Percentiles rank a stretch among this genome's conserved stretches.
These are phyloP conservation scores for Tremella mesenterica DNA, from an alignment of 768 basidiomycete genomes.

Conservation along the genomic window DNA sequence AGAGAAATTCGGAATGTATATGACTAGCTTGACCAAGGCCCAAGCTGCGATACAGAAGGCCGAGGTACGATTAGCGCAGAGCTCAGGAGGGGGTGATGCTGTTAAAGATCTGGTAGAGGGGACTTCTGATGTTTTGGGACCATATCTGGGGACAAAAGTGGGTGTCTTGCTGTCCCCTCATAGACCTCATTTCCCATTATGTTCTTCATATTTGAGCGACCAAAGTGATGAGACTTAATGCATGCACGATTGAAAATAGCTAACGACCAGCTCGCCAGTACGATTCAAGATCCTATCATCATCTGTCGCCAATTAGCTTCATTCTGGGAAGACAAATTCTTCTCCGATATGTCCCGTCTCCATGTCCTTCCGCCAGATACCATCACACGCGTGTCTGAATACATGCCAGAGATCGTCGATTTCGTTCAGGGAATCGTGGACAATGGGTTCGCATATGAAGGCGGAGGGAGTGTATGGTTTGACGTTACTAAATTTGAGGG, in stretches of 20 bases:
- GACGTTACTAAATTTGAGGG: slow-evolving; percentile 75
- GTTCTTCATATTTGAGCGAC: too few species aligned
- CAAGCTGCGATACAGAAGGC: slow-evolving; percentile 55
- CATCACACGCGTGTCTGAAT: slow-evolving; percentile 91
- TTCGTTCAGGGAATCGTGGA: slow-evolving; percentile 77
- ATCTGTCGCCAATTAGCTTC: slow-evolving; percentile 73
- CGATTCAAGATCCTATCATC: slow-evolving; percentile 68
- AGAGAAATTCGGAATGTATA: slow-evolving; percentile 88
- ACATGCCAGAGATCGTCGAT: slow-evolving; percentile 83
- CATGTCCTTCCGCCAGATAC: slow-evolving; percentile 79
- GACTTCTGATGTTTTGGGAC: slow-evolving; percentile 66
- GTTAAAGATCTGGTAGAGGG: slow-evolving; percentile 54
- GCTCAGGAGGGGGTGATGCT: slow-evolving; percentile 34
- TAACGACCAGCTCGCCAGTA: slow-evolving; percentile 57
- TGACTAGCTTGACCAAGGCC: slow-evolving; percentile 59
- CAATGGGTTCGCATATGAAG: slow-evolving; percentile 74
- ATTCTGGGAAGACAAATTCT: slow-evolving; percentile 83
- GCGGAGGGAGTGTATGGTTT: slow-evolving; percentile 83
- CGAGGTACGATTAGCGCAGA: slow-evolving; percentile 47
- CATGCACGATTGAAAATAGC: not conserved
- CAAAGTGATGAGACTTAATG: too few species aligned
- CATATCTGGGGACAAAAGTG: slow-evolving; percentile 31
- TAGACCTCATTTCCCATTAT: too few species aligned
- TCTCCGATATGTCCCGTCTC: slow-evolving; percentile 83
- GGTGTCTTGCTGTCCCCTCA: not conserved